Evolutionary conservation across 23 red algal genomes (phyloP).

Genomic region (Agarophyton chilense): DNA sequence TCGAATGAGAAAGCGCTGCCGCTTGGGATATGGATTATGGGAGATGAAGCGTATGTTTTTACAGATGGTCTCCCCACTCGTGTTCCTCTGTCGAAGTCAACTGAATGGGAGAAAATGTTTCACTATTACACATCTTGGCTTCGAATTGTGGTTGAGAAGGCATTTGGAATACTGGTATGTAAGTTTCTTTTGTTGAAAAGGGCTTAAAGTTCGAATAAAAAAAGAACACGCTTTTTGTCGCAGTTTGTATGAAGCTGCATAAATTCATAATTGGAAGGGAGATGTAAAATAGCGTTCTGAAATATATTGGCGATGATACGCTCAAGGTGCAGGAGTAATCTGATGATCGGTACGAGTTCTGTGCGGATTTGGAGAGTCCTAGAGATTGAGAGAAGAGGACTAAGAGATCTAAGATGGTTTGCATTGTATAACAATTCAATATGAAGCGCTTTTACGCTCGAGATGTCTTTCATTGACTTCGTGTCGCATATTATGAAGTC

Average conservation of each 20-base stretch:
- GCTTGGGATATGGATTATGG: too few species aligned
- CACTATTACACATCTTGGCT: conserved; percentile 3
- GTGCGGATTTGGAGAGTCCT: neutral
- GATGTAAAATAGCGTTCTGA: neutral
- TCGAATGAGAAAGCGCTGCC: too few species aligned
- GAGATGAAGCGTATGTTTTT: conserved; percentile 15
- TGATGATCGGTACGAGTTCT: neutral
- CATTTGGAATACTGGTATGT: too few species aligned
- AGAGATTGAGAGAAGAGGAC: too few species aligned
- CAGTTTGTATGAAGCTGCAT: neutral
- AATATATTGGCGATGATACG: neutral
- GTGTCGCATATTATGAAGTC: too few species aligned
- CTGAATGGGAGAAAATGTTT: conserved; percentile 3
- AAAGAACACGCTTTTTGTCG: neutral
- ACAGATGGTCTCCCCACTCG: neutral
- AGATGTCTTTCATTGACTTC: too few species aligned
- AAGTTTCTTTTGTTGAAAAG: too few species aligned
- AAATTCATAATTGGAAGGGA: neutral
- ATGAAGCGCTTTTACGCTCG: neutral
- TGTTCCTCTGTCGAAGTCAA: neutral
- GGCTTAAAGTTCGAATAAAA: too few species aligned
- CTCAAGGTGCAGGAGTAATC: neutral
- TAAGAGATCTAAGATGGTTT: neutral
- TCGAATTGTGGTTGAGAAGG: too few species aligned
- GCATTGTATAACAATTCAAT: neutral